Base-by-base conservation (phyloP, 495 filamentous ascomycete species). In the Antarctomyces pellizariae region DNA sequence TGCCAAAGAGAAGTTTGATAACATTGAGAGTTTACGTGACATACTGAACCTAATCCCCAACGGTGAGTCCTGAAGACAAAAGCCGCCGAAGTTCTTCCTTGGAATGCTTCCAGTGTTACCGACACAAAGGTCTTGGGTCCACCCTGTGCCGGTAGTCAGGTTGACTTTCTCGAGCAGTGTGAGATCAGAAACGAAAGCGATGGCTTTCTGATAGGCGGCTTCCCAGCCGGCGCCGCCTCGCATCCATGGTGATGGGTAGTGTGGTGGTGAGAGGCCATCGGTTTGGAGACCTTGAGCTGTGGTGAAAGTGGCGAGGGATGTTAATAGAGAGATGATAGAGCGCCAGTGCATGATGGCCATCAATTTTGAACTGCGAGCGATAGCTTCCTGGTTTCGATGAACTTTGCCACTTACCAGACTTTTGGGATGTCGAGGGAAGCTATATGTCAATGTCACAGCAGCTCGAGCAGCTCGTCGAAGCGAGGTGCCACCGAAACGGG, bases 141-240 rank as follows among this genome's bases (percentile, higher is more conserved):
- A 78, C 57, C 80, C 80, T 34, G 71, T 57, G 45, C 82, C 82
- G 6, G 78, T 90, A 1, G 82, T 90, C 32, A 93, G 39, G 40
- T 93, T 93, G 44, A 91, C 75, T 56, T 92, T 92, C 54, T 92
- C 82, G 7, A 71, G 49, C 31, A 92, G 49, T 0, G 80, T 92
- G 45, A 92, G 52, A 48, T 78, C 65, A 4, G 68, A 71, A 19
- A 92, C 82, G 33, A 90, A 84, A 0, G 53, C 60, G 33, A 63
- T 64, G 3, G 82, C 82, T 37, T 78, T 72, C 18, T 44, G 48
- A 42, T 90, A 82, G 7, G 79, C 77, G 3, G 71, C 68, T 20
- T 63, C 57, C 82, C 82, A 91, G 18, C 67, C 71, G 23, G 60
- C 66, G 4, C 68, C 59, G 16, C 67, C 62, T 35, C 65, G 58